Conservation (phyloP, 2,329 filamentous ascomycete genomes). For the Chrysosporium keratinophilum region DNA sequence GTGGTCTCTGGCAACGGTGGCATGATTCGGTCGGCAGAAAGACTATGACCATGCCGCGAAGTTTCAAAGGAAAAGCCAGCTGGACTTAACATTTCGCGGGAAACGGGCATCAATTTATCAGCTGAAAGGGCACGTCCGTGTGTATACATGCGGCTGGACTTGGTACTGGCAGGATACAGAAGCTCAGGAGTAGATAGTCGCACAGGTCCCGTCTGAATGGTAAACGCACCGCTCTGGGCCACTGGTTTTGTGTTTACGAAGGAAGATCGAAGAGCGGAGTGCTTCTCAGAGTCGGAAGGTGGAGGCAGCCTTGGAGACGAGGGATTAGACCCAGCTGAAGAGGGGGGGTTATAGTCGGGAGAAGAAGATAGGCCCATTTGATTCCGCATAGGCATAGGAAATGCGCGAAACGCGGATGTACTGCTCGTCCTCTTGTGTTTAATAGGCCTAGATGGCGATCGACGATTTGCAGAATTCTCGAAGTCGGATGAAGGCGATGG, state of each 20-base stretch:
- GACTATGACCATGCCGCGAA: not conserved
- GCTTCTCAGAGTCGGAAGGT: constrained; percentile 1
- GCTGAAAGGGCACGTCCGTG: constrained; percentile 2
- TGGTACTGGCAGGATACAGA: not conserved
- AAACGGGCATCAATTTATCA: not conserved
- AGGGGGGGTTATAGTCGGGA: not conserved
- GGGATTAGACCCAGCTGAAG: not conserved
- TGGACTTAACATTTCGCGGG: not conserved
- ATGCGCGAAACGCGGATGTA: not conserved
- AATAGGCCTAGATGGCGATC: not conserved
- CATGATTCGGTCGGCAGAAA: constrained; percentile 8
- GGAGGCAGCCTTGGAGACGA: constrained; percentile 4
- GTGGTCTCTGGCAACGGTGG: constrained; percentile 2
- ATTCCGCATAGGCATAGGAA: not conserved
- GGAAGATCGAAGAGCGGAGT: not conserved
- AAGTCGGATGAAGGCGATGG: constrained; percentile 7
- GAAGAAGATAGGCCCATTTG: not conserved
- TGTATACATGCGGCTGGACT: not conserved
- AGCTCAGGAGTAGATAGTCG: constrained; percentile 2
- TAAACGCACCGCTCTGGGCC: not conserved
- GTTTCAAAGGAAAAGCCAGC: not conserved
- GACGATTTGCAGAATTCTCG: not conserved
- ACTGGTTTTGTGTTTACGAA: not conserved
- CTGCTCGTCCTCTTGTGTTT: constrained; percentile 1
- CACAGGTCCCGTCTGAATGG: not conserved